Evolutionary conservation across 2,329 filamentous ascomycete species (phyloP).

Genomic region (Fusarium veterinarium): DNA sequence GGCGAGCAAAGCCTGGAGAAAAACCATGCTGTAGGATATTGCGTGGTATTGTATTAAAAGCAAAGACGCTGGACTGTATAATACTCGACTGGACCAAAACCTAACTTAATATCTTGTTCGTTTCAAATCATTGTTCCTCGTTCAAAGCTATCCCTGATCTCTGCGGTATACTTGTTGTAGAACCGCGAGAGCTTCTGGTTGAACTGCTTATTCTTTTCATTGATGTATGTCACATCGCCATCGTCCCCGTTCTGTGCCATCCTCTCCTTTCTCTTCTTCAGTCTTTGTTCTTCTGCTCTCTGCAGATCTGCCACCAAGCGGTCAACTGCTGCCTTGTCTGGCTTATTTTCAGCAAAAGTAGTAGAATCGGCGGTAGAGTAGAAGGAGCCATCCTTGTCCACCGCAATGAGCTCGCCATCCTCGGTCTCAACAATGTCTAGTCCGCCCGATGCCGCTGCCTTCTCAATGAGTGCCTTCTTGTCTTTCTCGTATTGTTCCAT

Average conservation of each 20-base stretch:
- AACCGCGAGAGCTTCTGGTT: conserved; percentile 96
- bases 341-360: conserved; percentile 85
- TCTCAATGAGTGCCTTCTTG: conserved; percentile 86
- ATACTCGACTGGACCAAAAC: conserved; percentile 33
- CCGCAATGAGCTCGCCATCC: conserved; percentile 90
- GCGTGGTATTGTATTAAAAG: conserved; percentile 28
- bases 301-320: conserved; percentile 85
- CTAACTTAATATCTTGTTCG: conserved; percentile 19
- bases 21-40: conserved; percentile 78
- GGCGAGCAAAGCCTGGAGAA: conserved; percentile 86
- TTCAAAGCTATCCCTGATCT: conserved; percentile 98
- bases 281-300: conserved; percentile 85
- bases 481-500: conserved; percentile 87
- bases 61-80: conserved; percentile 50
- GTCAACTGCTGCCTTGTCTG: conserved; percentile 88
- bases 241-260: conserved; percentile 84
- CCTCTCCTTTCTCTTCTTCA: conserved; percentile 88
- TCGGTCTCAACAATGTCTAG: conserved; percentile 97
- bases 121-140: conserved; percentile 91
- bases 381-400: conserved; percentile 91
- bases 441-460: conserved; percentile 84
- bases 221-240: conserved; percentile 97
- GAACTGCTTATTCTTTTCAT: conserved; percentile 99
- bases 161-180: conserved; percentile 98
- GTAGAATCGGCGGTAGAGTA: conserved; percentile 89